Evolutionary conservation across 176 grass and related monocot genomes (phyloP), one percentile per base, ranked within the genome.

Genomic region (Phoenix dactylifera): DNA sequence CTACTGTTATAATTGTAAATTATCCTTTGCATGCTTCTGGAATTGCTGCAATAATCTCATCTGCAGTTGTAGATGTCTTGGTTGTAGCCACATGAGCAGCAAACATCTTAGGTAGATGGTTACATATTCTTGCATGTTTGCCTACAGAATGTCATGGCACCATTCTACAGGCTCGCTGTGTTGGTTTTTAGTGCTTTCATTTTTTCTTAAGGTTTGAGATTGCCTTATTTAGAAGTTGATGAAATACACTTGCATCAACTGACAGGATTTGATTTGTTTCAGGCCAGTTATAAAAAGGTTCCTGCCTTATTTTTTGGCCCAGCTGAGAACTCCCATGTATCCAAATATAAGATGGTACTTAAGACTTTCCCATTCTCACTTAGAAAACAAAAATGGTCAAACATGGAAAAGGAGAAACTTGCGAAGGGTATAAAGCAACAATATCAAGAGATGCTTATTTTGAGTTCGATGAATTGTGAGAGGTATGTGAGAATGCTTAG

Each of bases 401-500:
- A 78, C 65, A 59, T 19, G 3, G 92, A 97, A 55, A 97, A 77
- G 65, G 78, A 97, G 3, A 85, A 80, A 71, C 87, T 97, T 67
- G 64, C 55, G 54, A 88, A 84, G 79, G 92, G 92, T 80, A 85
- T 97, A 72, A 90, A 91, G 52, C 92, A 97, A 73, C 92, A 97
- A 53, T 97, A 87, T 60, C 87, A 97, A 79, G 92, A 97, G 69
- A 57, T 80, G 72, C 63, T 97, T 52, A 77, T 97, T 80, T 61
- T 82, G 24, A 73, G 79, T 48, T 84, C 87, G 0, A 79, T 97
- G 72, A 90, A 91, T 74, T 76, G 76, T 53, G 73, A 61, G 72
- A 85, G 87, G 92, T 97, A 67, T 62, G 52, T 60, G 4, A 7
- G 60, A 4, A 65, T 65, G 22, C 24, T 7, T 76, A 39, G 28